phyloP scores from a whole-genome alignment of 768 basidiomycete genomes.

The Pleurotus ostreatus region DNA sequence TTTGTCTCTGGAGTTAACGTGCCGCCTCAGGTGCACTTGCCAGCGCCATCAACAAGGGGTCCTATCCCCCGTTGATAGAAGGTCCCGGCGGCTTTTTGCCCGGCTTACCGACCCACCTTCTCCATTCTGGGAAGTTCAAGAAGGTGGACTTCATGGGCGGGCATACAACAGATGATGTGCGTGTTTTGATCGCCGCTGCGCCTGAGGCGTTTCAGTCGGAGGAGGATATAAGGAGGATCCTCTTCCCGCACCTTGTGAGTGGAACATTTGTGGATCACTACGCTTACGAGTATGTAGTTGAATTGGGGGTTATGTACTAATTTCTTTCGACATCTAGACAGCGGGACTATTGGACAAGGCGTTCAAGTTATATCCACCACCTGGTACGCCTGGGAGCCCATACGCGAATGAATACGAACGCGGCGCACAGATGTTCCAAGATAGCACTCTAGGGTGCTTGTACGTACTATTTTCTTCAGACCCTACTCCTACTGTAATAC shows the following conservation, averaged over 20 bases:
- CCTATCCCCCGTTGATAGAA: slow-evolving; percentile 26
- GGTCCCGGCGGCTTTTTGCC: slow-evolving; percentile 25
- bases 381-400: slow-evolving; percentile 27
- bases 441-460: slow-evolving; percentile 42
- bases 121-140: slow-evolving; percentile 26
- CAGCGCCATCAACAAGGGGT: slow-evolving; percentile 33
- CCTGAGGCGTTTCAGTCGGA: slow-evolving; percentile 34
- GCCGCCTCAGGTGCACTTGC: slow-evolving; percentile 28
- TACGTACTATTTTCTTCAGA: slow-evolving; percentile 5
- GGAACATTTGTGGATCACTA: background rate
- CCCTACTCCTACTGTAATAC: too few relatives aligned
- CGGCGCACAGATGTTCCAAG: slow-evolving; percentile 35
- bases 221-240: slow-evolving; percentile 29
- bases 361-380: slow-evolving; percentile 33
- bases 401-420: slow-evolving; percentile 37
- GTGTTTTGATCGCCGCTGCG: slow-evolving; percentile 33
- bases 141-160: slow-evolving; percentile 32
- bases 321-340: slow-evolving; percentile 24
- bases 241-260: slow-evolving; percentile 25
- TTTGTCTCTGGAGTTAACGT: background rate
- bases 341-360: slow-evolving; percentile 25
- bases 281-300: too few relatives aligned
- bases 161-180: slow-evolving; percentile 39
- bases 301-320: too few relatives aligned
- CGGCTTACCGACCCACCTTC: slow-evolving; percentile 30